These are phyloP conservation scores for Lasiodiplodia citricola DNA, from an alignment of 2,329 filamentous ascomycete species.

Conservation along the genomic window DNA sequence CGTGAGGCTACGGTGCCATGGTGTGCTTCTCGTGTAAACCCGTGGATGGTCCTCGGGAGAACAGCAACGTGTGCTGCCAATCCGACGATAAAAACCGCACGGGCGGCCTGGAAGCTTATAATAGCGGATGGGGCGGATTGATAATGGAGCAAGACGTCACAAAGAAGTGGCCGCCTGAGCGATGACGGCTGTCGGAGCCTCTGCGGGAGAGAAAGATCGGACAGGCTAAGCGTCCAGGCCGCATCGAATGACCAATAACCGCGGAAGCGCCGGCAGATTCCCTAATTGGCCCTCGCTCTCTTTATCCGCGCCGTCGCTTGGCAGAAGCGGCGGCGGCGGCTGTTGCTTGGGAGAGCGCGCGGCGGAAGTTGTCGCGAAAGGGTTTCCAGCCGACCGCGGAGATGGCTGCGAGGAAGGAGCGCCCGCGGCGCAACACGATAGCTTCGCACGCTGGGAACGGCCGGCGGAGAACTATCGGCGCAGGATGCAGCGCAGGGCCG, in stretches of 20 bases:
- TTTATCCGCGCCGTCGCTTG: slow-evolving; percentile 21
- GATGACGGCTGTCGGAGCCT: neutral
- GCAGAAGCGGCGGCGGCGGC: slow-evolving; percentile 3
- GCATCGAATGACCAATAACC: slow-evolving; percentile 13
- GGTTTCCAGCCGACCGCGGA: slow-evolving; percentile 17
- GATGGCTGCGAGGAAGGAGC: neutral
- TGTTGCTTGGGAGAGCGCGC: neutral
- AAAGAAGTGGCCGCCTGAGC: neutral
- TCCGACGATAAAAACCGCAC: neutral
- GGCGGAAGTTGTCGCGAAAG: slow-evolving; percentile 19
- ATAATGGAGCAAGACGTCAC: slow-evolving; percentile 15
- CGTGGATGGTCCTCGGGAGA: neutral
- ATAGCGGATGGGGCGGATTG: slow-evolving; percentile 10
- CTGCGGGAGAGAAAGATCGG: slow-evolving; percentile 8
- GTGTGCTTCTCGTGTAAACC: neutral
- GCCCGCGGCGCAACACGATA: neutral
- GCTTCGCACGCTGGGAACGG: neutral
- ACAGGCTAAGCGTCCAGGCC: neutral
- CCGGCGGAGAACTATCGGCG: slow-evolving; percentile 22
- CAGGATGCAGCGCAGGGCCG: neutral
- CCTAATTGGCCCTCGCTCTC: slow-evolving; percentile 5
- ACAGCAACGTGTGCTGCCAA: neutral
- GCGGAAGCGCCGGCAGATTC: slow-evolving; percentile 16
- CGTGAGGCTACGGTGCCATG: neutral
- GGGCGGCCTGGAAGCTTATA: slow-evolving; percentile 17